Conservation (phyloP, 805 yeast species). For the Cyberlindnera galapagoensis region DNA sequence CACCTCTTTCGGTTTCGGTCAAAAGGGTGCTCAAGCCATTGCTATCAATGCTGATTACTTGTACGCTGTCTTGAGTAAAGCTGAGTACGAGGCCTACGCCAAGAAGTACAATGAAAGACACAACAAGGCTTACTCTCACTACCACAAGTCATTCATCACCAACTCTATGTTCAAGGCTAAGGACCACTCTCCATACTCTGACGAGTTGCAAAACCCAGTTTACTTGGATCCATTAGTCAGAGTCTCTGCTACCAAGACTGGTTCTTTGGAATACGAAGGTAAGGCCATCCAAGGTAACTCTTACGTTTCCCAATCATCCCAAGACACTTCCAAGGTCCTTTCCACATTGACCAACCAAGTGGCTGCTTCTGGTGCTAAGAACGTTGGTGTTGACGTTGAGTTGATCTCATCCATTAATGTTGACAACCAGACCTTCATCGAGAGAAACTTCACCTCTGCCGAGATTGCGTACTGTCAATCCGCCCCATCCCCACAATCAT, state of each 20-base stretch:
- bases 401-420: conserved; percentile 73
- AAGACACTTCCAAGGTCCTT: conserved; percentile 60
- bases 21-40: conserved; percentile 96
- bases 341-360: conserved; percentile 41
- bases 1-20: conserved; percentile 98
- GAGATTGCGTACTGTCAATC: conserved; percentile 75
- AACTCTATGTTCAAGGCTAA: conserved; percentile 90
- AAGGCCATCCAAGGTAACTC: conserved; percentile 43
- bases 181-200: conserved; percentile 88
- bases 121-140: conserved; percentile 85
- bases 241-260: conserved; percentile 32
- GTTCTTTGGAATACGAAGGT: conserved; percentile 40
- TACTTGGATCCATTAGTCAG: conserved; percentile 92
- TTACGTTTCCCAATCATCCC: conserved; percentile 42
- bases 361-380: conserved; percentile 33
- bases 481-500: conserved; percentile 77
- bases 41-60: conserved; percentile 91
- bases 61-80: conserved; percentile 70
- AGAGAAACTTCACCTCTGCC: conserved; percentile 79
- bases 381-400: conserved; percentile 97
- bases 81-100: conserved; percentile 65
- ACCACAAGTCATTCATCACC: conserved; percentile 90
- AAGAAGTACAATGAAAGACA: conserved; percentile 72
- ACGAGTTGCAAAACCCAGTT: conserved; percentile 81
- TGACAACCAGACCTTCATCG: conserved; percentile 85